Percentiles rank a stretch among this genome's conserved stretches.
These are phyloP conservation scores for Alloteropsis semialata DNA, from an alignment of 176 grass and related monocot species.

Conservation along the genomic window DNA sequence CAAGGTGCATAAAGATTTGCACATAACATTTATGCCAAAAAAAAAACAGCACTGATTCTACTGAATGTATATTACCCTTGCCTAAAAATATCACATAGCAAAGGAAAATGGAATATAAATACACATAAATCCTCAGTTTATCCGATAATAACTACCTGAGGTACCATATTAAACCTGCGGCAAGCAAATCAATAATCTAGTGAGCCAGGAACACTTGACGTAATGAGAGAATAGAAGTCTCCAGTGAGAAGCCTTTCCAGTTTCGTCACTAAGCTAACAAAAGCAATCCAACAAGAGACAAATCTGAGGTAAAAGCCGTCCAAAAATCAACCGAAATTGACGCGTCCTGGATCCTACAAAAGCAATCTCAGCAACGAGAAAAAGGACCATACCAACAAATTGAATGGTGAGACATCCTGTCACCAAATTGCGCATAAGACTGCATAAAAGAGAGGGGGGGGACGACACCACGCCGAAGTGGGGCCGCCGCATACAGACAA, in stretches of 20 bases:
- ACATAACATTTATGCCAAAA: neutral
- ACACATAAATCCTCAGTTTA: neutral
- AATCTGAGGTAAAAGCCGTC: neutral
- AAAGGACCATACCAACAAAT: neutral
- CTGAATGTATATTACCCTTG: neutral
- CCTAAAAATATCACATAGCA: neutral
- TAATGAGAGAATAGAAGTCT: neutral
- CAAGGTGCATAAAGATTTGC: neutral
- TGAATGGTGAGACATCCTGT: neutral
- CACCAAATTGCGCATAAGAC: conserved; percentile 32
- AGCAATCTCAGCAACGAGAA: neutral
- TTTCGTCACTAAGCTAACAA: neutral
- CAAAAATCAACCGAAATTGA: neutral
- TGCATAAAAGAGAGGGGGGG: no score
- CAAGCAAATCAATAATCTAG: neutral
- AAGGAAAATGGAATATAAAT: neutral
- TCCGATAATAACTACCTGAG: neutral
- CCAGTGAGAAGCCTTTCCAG: neutral
- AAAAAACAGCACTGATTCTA: neutral
- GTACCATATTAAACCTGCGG: neutral
- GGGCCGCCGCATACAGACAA: neutral
- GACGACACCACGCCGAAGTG: neutral
- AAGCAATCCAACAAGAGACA: neutral
- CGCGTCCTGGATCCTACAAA: neutral
- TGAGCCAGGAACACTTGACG: neutral